Percentiles rank a stretch among this genome's conserved stretches.
These are phyloP conservation scores for Fraxinus platypoda DNA, from an alignment of 305 asterid species.

Conservation along the genomic window DNA sequence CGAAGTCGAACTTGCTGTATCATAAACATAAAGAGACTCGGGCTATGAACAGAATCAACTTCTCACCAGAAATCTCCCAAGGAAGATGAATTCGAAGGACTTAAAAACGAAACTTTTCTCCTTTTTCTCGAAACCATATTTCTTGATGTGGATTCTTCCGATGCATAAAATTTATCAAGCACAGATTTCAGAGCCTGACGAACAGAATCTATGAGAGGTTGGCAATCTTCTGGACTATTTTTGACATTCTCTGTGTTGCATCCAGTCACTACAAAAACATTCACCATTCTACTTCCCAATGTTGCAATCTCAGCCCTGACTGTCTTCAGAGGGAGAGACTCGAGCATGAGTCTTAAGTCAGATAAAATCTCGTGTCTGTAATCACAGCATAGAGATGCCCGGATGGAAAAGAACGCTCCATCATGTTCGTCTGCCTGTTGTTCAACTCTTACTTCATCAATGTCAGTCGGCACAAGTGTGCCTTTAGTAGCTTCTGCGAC, in stretches of 20 bases:
- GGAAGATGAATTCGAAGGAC: constrained; percentile 44
- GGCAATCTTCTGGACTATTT: constrained; percentile 29
- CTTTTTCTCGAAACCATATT: constrained; percentile 57
- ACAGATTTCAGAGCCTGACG: constrained; percentile 57
- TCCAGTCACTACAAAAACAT: constrained; percentile 54
- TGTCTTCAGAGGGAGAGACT: constrained; percentile 54
- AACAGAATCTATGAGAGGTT: constrained; percentile 43
- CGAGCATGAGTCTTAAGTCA: constrained; percentile 55
- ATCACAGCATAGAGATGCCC: constrained; percentile 82
- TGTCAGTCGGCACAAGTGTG: constrained; percentile 64
- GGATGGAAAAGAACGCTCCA: constrained; percentile 39
- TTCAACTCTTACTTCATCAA: constrained; percentile 65
- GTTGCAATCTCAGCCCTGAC: constrained; percentile 73
- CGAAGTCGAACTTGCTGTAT: constrained; percentile 8
- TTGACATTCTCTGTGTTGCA: constrained; percentile 23
- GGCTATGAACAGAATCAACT: not conserved
- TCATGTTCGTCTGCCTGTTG: constrained; percentile 37
- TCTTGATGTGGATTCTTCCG: constrained; percentile 65
- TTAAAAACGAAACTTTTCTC: constrained; percentile 52
- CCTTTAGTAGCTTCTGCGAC: constrained; percentile 57
- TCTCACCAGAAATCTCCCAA: constrained; percentile 54
- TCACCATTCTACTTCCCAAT: constrained; percentile 68
- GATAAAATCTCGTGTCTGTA: constrained; percentile 60
- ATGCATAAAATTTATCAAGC: constrained; percentile 68
- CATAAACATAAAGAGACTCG: not conserved